Percentiles rank a stretch among this genome's conserved stretches.
These are phyloP conservation scores for Trametes coccinea DNA, from an alignment of 768 basidiomycete species.

Conservation along the genomic window DNA sequence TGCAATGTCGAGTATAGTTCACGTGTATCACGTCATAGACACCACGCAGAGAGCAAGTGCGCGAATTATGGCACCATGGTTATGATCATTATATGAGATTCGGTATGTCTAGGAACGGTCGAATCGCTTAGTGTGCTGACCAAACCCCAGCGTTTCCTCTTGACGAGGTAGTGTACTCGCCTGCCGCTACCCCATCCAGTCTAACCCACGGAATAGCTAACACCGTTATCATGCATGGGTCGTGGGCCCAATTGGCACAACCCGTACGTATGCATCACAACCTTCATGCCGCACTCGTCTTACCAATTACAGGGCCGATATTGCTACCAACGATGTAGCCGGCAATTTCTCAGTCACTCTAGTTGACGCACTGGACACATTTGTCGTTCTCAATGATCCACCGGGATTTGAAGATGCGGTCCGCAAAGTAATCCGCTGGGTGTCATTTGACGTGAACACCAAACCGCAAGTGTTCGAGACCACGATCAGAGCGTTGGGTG, in stretches of 20 bases:
- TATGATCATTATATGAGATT: slow-evolving; percentile 85
- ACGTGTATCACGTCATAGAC: background rate
- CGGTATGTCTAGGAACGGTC: slow-evolving; percentile 44
- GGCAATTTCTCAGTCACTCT: slow-evolving; percentile 91
- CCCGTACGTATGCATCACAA: slow-evolving; percentile 53
- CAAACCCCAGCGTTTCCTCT: slow-evolving; percentile 67
- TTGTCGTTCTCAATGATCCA: slow-evolving; percentile 84
- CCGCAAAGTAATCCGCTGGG: slow-evolving; percentile 74
- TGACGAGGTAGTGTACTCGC: slow-evolving; percentile 61
- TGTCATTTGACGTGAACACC: slow-evolving; percentile 91
- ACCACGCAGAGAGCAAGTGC: slow-evolving; percentile 58
- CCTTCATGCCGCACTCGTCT: no score
- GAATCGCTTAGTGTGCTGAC: background rate
- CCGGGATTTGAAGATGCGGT: slow-evolving; percentile 84
- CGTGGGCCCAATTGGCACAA: slow-evolving; percentile 86
- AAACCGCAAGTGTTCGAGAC: slow-evolving; percentile 99
- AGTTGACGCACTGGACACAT: slow-evolving; percentile 80
- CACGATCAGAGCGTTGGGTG: slow-evolving; percentile 91
- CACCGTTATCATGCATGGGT: slow-evolving; percentile 83
- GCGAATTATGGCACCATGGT: slow-evolving; percentile 88
- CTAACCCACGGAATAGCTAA: slow-evolving; percentile 51
- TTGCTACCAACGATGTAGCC: slow-evolving; percentile 87
- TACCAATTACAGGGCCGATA: slow-evolving; percentile 51
- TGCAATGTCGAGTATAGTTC: background rate
- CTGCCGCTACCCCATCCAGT: background rate